Percentiles rank a stretch among this genome's conserved stretches.
These are phyloP conservation scores for Lophiostoma macrostomum DNA, from an alignment of 495 filamentous ascomycete genomes.

Conservation along the genomic window DNA sequence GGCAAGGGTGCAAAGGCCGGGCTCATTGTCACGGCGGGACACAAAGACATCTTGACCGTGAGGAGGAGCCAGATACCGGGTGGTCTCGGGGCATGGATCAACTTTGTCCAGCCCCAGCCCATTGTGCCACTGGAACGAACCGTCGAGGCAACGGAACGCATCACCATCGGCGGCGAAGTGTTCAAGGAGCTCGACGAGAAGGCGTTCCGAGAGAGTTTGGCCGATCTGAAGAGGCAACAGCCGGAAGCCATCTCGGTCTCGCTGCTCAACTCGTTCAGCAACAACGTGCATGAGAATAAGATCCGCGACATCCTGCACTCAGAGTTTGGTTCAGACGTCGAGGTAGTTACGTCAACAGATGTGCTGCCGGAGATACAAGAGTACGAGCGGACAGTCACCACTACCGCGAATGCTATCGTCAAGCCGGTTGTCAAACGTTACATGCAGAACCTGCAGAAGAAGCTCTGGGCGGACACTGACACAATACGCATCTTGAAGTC, in stretches of 20 bases:
- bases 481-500: slow-evolving; percentile 50
- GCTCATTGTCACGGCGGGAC: slow-evolving; percentile 33
- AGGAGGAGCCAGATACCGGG: slow-evolving; percentile 52
- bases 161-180: slow-evolving; percentile 46
- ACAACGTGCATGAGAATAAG: slow-evolving; percentile 43
- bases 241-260: slow-evolving; percentile 50
- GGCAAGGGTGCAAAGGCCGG: slow-evolving; percentile 35
- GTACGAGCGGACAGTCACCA: slow-evolving; percentile 53
- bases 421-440: slow-evolving; percentile 51
- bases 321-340: slow-evolving; percentile 39
- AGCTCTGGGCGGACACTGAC: slow-evolving; percentile 42
- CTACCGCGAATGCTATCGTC: slow-evolving; percentile 51
- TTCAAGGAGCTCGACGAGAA: slow-evolving; percentile 45
- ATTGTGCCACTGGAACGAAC: slow-evolving; percentile 51
- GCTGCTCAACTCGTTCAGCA: slow-evolving; percentile 50
- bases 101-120: slow-evolving; percentile 48
- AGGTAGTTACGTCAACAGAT: slow-evolving; percentile 47
- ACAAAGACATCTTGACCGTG: slow-evolving; percentile 42
- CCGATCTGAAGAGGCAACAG: slow-evolving; percentile 36
- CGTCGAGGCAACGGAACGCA: slow-evolving; percentile 49
- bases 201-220: slow-evolving; percentile 38
- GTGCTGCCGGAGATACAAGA: slow-evolving; percentile 51
- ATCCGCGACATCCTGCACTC: slow-evolving; percentile 44
- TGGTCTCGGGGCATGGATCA: slow-evolving; percentile 49
- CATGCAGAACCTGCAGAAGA: slow-evolving; percentile 41